Percentiles rank a stretch among this genome's conserved stretches.
phyloP scores from a whole-genome alignment of 805 yeast species.

The Cyberlindnera sargentensis region DNA sequence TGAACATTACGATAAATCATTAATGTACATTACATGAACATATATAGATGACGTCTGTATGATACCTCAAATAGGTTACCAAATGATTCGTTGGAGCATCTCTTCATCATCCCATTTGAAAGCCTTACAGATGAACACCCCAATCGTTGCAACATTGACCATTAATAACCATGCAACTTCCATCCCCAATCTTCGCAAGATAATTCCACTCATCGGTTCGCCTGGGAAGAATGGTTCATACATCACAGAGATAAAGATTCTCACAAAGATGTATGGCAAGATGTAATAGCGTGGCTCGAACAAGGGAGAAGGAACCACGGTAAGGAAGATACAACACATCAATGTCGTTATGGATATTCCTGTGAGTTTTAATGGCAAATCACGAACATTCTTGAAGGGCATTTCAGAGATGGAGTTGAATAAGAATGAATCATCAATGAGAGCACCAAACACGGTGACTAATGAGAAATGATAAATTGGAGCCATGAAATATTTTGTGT shows the following conservation, averaged over 20 bases:
- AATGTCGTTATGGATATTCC: slow-evolving; percentile 45
- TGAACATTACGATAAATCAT: neutral
- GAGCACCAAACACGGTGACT: slow-evolving; percentile 29
- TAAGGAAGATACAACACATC: slow-evolving; percentile 43
- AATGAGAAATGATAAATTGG: slow-evolving; percentile 65
- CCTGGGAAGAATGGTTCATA: slow-evolving; percentile 21
- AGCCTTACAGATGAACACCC: slow-evolving; percentile 51
- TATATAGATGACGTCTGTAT: too few relatives aligned
- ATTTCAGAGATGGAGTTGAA: slow-evolving; percentile 30
- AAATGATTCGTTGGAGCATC: slow-evolving; percentile 70
- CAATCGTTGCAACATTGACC: slow-evolving; percentile 46
- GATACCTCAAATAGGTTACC: slow-evolving; percentile 40
- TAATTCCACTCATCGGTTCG: slow-evolving; percentile 16
- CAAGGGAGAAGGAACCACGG: slow-evolving; percentile 83
- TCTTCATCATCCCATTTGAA: slow-evolving; percentile 65
- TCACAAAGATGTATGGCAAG: slow-evolving; percentile 70
- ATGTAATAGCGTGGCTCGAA: slow-evolving; percentile 93
- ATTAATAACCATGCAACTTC: slow-evolving; percentile 61
- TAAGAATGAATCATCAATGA: slow-evolving; percentile 28
- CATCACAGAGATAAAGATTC: slow-evolving; percentile 46
- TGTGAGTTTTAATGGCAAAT: slow-evolving; percentile 34
- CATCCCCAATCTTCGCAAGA: slow-evolving; percentile 30
- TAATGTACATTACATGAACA: neutral
- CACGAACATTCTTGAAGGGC: slow-evolving; percentile 28
- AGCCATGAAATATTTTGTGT: slow-evolving; percentile 42